A percentile compares a stretch with the other conserved stretches of the same genome.
Evolutionary conservation across 1,284 basidiomycete species (phyloP).

Genomic region (Golubevia pallescens): DNA sequence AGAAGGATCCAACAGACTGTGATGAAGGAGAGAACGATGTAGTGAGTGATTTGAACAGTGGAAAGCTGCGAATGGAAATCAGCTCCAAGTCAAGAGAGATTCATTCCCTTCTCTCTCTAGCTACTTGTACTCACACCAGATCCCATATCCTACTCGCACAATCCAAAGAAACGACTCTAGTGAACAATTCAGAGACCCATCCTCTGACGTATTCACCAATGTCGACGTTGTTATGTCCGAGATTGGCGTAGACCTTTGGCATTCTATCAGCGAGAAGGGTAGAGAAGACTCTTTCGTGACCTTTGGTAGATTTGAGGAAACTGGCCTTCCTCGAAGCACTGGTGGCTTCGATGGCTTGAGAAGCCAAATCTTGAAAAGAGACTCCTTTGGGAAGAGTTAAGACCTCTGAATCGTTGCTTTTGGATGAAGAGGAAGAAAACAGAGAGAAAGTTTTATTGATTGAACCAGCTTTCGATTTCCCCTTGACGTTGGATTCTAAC

Average conservation of each 20-base stretch:
- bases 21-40: not conserved
- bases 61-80: not conserved
- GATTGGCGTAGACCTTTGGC: constrained; percentile 31
- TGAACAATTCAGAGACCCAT: not conserved
- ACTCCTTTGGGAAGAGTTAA: not conserved
- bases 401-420: not conserved
- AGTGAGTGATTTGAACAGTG: not conserved
- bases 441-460: no score
- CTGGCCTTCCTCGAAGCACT: not conserved
- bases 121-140: not conserved
- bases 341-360: not conserved
- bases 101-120: no score
- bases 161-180: not conserved
- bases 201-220: not conserved
- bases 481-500: no score
- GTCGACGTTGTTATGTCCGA: not conserved
- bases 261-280: constrained; percentile 53
- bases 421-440: not conserved
- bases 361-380: not conserved
- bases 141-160: not conserved
- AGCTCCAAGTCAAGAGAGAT: no score
- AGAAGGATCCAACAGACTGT: constrained; percentile 36
- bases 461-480: no score
- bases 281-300: constrained; percentile 50
- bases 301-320: constrained; percentile 5